Percentiles rank a stretch among this genome's conserved stretches.
phyloP scores from a whole-genome alignment of 2,329 filamentous ascomycete genomes.

The Trichoderma sp. region DNA sequence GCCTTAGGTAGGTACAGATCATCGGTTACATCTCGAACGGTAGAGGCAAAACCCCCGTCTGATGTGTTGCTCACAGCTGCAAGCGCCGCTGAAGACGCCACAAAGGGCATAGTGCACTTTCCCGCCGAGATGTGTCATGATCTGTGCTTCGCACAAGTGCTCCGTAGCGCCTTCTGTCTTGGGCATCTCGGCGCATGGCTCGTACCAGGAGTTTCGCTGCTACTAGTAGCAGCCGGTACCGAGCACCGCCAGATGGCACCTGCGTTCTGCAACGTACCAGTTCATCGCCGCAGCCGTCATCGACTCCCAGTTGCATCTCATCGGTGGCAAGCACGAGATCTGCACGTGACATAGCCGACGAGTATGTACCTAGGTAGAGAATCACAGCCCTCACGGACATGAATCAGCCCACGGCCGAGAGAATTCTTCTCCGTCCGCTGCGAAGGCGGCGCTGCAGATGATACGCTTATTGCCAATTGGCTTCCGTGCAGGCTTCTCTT shows the following conservation, averaged over 20 bases:
- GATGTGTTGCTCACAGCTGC: background rate
- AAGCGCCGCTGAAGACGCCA: background rate
- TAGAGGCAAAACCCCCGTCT: background rate
- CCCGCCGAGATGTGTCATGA: background rate
- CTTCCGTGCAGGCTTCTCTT: slow-evolving; percentile 22
- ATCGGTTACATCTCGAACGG: too few species aligned
- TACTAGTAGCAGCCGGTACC: background rate
- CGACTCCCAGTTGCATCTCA: too few species aligned
- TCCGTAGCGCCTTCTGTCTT: background rate
- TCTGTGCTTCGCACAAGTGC: background rate
- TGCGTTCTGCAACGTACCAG: background rate
- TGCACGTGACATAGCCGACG: too few species aligned
- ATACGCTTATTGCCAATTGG: slow-evolving; percentile 22
- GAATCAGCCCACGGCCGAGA: background rate
- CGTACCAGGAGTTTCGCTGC: background rate
- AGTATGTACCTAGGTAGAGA: too few species aligned
- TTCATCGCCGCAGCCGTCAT: too few species aligned
- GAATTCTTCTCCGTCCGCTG: background rate
- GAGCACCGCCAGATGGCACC: background rate
- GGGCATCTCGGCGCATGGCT: background rate
- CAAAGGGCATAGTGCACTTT: background rate
- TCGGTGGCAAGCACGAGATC: too few species aligned
- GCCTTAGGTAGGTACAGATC: too few species aligned
- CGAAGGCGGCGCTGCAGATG: background rate
- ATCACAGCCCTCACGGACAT: background rate